phyloP scores from a whole-genome alignment of 2,329 filamentous ascomycete genomes.

The Aspergillus cejpii region DNA sequence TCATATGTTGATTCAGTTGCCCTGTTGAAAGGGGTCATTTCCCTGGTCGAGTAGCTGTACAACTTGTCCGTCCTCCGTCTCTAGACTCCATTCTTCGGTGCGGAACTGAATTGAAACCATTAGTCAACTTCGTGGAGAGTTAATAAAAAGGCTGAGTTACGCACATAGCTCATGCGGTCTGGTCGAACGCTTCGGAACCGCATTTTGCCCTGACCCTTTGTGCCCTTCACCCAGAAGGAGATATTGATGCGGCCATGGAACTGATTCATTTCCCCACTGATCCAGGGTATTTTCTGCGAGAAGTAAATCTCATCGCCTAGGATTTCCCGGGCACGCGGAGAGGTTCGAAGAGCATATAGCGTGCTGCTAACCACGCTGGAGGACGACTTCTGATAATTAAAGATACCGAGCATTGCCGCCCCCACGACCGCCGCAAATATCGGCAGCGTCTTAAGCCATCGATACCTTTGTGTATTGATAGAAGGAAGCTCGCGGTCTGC shows the following conservation, averaged over 20 bases:
- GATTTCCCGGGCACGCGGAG: slow-evolving; percentile 62
- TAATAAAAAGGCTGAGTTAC: slow-evolving; percentile 24
- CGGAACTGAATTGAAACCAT: slow-evolving; percentile 55
- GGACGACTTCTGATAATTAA: slow-evolving; percentile 98
- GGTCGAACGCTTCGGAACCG: slow-evolving; percentile 70
- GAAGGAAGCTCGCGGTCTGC: slow-evolving; percentile 49
- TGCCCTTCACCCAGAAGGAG: slow-evolving; percentile 77
- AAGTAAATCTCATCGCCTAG: slow-evolving; percentile 88
- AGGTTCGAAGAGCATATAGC: slow-evolving; percentile 85
- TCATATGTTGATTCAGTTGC: slow-evolving; percentile 33
- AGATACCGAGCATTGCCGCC: slow-evolving; percentile 72
- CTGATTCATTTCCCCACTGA: slow-evolving; percentile 83
- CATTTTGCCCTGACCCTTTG: slow-evolving; percentile 63
- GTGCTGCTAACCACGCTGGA: slow-evolving; percentile 79
- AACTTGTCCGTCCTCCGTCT: slow-evolving; percentile 57
- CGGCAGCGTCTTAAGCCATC: slow-evolving; percentile 68
- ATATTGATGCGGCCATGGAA: slow-evolving; percentile 87
- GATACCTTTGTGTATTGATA: slow-evolving; percentile 41
- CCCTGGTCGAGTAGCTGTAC: slow-evolving; percentile 69
- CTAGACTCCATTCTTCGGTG: slow-evolving; percentile 84
- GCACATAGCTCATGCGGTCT: slow-evolving; percentile 54
- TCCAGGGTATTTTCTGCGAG: slow-evolving; percentile 71
- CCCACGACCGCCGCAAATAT: slow-evolving; percentile 69
- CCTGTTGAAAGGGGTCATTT: slow-evolving; percentile 59
- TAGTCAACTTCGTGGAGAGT: slow-evolving; percentile 5